Conservation (phyloP, 75 land plant genomes). For the Cupressus sempervirens region DNA sequence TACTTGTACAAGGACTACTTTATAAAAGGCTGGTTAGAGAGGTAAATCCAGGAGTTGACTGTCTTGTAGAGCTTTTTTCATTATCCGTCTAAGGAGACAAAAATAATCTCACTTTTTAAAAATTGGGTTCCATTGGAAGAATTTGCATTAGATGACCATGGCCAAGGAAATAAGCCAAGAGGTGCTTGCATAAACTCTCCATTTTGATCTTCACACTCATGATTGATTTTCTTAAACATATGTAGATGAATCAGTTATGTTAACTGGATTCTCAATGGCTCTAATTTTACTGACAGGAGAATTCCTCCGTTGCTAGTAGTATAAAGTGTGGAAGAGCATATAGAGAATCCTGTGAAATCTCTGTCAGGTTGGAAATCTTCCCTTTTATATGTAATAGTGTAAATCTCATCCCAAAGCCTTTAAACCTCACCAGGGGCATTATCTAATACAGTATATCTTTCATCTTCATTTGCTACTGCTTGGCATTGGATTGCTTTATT, state of each 20-base stretch:
- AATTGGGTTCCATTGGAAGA: slow-evolving; percentile 60
- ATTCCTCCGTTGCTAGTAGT: slow-evolving; percentile 49
- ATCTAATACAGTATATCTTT: slow-evolving; percentile 62
- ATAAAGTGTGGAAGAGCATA: slow-evolving; percentile 22
- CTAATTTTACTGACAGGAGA: slow-evolving; percentile 21
- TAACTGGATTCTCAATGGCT: slow-evolving; percentile 28
- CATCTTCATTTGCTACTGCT: slow-evolving; percentile 78
- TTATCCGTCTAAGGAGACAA: slow-evolving; percentile 78
- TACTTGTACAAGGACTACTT: slow-evolving; percentile 91
- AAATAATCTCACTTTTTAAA: slow-evolving; percentile 71
- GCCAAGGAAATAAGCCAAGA: slow-evolving; percentile 77
- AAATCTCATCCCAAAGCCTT: slow-evolving; percentile 86
- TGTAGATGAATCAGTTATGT: slow-evolving; percentile 11
- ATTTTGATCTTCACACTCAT: background rate
- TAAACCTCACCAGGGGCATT: slow-evolving; percentile 61
- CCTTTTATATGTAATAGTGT: slow-evolving; percentile 83
- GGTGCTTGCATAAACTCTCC: slow-evolving; percentile 47
- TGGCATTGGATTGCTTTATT: slow-evolving; percentile 91
- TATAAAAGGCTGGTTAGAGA: slow-evolving; percentile 79
- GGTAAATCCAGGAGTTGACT: slow-evolving; percentile 93
- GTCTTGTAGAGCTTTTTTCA: slow-evolving; percentile 98
- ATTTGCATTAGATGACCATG: slow-evolving; percentile 69
- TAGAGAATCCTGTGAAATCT: slow-evolving; percentile 21
- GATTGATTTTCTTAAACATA: slow-evolving; percentile 8
- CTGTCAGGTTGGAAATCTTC: slow-evolving; percentile 47